Base-by-base conservation (phyloP, 768 basidiomycete species). In the Hebeloma cylindrosporum region DNA sequence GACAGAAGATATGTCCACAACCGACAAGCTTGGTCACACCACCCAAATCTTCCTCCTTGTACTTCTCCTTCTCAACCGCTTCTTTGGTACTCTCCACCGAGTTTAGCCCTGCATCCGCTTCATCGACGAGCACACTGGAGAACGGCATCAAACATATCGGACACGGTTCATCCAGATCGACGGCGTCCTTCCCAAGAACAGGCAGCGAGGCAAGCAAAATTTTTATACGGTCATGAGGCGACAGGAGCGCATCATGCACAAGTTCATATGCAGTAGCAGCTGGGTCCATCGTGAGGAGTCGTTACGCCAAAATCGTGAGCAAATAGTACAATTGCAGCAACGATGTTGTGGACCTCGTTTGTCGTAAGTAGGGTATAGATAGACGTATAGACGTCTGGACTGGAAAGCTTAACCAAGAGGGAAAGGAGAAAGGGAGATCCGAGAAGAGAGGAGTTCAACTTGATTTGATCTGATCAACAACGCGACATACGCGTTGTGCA, bases 1-100 rank as follows among this genome's bases (percentile, higher is more conserved):
- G 66, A 56, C 85, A 88, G 58, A 88, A 86, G 5, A 82, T 57
- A 62, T 88, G 85, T 0, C 80, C 79, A 54, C 85, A 88, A 3
- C 63, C 72, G 1, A 54, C 59, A 0, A 88, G 64, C 57, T 77
- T 82, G 1, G 83, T 85, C 5, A 86, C 64, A 2, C 80, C 80
- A n/a, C 33, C 43, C 7, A 54, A n/a, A 11, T 43, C 50, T 10
- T 36, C 46, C 48, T 2, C 49, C 51, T 7, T 47, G 40, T 23
- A 48, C 52, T 18, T 32, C 37, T 11, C 38, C 51, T 3, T 17
- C 32, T 16, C 31, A 37, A 20, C 28, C 27, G 22, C 45, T 31
- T 32, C 17, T 25, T 4, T 28, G n/a, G n/a, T 28, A 26, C 5
- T n/a, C n/a, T 38, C 22, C 34, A 34, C 14, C 53, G 52, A 11